Percentiles rank a stretch among this genome's conserved stretches.
phyloP scores from a whole-genome alignment of 2,329 filamentous ascomycete genomes.

The Colletotrichum somersetense region DNA sequence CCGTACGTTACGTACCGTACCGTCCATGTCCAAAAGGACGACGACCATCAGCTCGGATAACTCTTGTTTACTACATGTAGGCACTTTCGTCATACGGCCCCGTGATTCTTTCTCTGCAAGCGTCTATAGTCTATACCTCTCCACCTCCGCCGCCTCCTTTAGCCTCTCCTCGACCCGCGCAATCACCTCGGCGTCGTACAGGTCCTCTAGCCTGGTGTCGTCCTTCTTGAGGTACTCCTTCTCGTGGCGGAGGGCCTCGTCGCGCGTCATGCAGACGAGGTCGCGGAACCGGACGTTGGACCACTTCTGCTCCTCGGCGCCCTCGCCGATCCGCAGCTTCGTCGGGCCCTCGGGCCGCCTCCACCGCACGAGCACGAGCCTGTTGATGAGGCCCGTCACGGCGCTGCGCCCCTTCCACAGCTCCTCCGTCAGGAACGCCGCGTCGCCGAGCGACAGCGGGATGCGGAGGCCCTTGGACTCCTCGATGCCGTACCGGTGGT shows the following conservation, averaged over 20 bases:
- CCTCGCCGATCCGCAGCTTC: slow-evolving; percentile 70
- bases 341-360: slow-evolving; percentile 71
- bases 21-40: background rate
- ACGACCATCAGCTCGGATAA: background rate
- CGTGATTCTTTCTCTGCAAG: no score
- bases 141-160: slow-evolving; percentile 74
- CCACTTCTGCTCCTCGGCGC: slow-evolving; percentile 80
- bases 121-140: slow-evolving; percentile 59
- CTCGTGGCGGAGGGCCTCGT: slow-evolving; percentile 85
- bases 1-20: no score
- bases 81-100: background rate
- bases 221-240: slow-evolving; percentile 81
- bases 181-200: slow-evolving; percentile 80
- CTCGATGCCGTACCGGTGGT: slow-evolving; percentile 34
- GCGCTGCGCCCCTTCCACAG: slow-evolving; percentile 86
- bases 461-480: slow-evolving; percentile 78
- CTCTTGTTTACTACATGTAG: background rate
- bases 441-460: slow-evolving; percentile 82
- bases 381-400: slow-evolving; percentile 83
- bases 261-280: slow-evolving; percentile 92
- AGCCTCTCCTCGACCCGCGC: slow-evolving; percentile 75
- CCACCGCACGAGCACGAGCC: slow-evolving; percentile 87
- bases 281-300: slow-evolving; percentile 77
- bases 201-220: slow-evolving; percentile 73
- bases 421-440: slow-evolving; percentile 91